Evolutionary conservation across 2,329 filamentous ascomycete species (phyloP), one percentile per base, ranked within the genome.

Genomic region (Aspergillus sp.): DNA sequence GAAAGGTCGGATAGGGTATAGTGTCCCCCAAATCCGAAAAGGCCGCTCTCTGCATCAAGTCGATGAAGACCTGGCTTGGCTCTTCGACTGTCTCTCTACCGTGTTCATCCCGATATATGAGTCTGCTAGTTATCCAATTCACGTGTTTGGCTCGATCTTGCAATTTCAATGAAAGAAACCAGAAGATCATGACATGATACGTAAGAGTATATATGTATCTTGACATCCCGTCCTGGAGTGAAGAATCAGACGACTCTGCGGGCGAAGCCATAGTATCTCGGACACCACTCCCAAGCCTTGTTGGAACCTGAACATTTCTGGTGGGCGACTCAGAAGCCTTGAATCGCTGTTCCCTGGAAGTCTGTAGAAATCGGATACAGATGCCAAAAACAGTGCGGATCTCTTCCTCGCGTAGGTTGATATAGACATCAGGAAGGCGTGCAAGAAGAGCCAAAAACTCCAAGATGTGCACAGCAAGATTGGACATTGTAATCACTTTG

Each of bases 321-420:
- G 62, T 68, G 25, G 68, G 63, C 15, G 71, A 69, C 23, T 77
- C 76, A 8, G 69, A 66, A 7, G 69, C 62, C 56, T 70, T 77
- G 59, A 75, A 72, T 17, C 77, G 73, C 55, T 77, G 74, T 60
- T 94, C 91, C 64, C 92, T 84, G 0, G 93, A 91, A 62, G 93
- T 94, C 68, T 98, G 91, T 41, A 99, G 81, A 73, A 97, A 98
- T 55, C 92, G 88, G 74, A 97, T 92, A 71, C 92, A 97, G 50
- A 99, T 96, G 9, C 91, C 95, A 73, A 99, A 98, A 1, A 98
- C 91, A 57, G 91, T 92, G 63, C 91, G 91, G 75, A 94, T 97
- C 70, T 98, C 93, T 45, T 97, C 92, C 68, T 96, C 89, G 55
- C 91, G 86, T 73, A 97, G 91, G 71, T 97, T 96, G 71, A 91